Conservation (phyloP, 2,329 filamentous ascomycete species). For the Colletotrichum simmondsii region DNA sequence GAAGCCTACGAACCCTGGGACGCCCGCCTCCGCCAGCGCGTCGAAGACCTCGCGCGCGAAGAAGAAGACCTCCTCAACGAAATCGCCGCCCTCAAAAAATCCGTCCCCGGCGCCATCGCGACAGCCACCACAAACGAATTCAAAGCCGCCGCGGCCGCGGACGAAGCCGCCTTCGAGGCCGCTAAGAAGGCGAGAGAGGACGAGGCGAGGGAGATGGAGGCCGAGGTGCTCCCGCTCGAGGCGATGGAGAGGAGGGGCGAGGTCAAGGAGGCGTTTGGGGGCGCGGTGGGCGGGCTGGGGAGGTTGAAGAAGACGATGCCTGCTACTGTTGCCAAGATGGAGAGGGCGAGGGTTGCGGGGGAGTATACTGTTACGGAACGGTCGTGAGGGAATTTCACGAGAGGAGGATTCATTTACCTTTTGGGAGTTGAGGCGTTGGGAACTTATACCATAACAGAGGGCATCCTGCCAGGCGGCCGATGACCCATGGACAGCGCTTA, state of each 20-base stretch:
- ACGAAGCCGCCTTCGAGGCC: slow-evolving; percentile 53
- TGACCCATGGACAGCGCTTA: background rate
- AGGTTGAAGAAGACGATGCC: slow-evolving; percentile 70
- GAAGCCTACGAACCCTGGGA: slow-evolving; percentile 70
- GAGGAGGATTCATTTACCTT: too few relatives aligned
- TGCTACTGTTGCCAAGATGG: slow-evolving; percentile 71
- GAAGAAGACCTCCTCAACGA: slow-evolving; percentile 74
- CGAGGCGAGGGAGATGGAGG: slow-evolving; percentile 37
- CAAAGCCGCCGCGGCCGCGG: slow-evolving; percentile 53
- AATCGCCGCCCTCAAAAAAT: slow-evolving; percentile 69
- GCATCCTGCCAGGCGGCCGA: background rate
- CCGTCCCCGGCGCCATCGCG: slow-evolving; percentile 59
- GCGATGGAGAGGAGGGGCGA: slow-evolving; percentile 55
- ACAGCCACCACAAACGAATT: slow-evolving; percentile 55
- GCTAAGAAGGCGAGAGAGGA: slow-evolving; percentile 34
- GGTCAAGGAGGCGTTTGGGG: slow-evolving; percentile 58
- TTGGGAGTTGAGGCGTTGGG: slow-evolving; percentile 17
- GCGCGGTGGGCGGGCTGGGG: slow-evolving; percentile 61
- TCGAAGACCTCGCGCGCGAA: slow-evolving; percentile 69
- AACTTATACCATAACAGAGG: slow-evolving; percentile 9
- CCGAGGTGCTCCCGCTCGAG: slow-evolving; percentile 42
- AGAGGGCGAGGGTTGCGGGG: slow-evolving; percentile 69
- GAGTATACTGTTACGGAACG: slow-evolving; percentile 64
- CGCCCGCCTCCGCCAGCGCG: slow-evolving; percentile 65
- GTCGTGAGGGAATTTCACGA: slow-evolving; percentile 8